Evolutionary conservation across 2,329 filamentous ascomycete genomes (phyloP), one percentile per base, ranked within the genome.

Genomic region (Mariannaea sp.): DNA sequence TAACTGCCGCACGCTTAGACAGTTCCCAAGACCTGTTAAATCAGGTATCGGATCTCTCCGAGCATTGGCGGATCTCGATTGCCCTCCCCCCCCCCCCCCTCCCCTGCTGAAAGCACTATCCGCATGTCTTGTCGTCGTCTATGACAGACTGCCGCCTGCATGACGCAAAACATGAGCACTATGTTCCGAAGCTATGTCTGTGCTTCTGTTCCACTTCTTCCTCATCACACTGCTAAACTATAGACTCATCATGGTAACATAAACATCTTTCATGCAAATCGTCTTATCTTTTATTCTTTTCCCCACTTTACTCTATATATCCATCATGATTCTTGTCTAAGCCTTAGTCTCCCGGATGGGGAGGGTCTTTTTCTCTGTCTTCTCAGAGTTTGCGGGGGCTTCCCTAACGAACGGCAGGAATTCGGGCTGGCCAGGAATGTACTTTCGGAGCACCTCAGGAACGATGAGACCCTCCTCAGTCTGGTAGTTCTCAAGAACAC

Each of bases 401-500:
- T 96, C 93, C 76, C 92, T 94, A 48, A 86, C 84, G 70, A 89
- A 99, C 2, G 90, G 89, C 57, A 99, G 80, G 74, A 97, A 96
- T 43, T 93, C 91, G 1, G 91, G 92, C 33, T 90, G 81, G 27
- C 92, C 93, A 2, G 92, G 92, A 45, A 97, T 87, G 72, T 95
- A 97, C 75, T 92, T 93, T 64, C 90, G 84, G 55, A 97, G 81
- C 39, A 88, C 86, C 73, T 92, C 88, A 1, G 92, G 92, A 27
- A 96, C 87, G 52, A 82, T 82, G 64, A 95, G 80, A 58, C 91
- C 90, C 80, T 90, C 89, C 68, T 92, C 86, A 0, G 87, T 94
- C 78, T 99, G 94, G 75, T 93, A 97, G 76, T 97, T 99, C 77
- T 99, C 94, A 32, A 99, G 82, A 36, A 99, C 80, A 71, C 93